phyloP scores from a whole-genome alignment of 257 asterid species.

The Nicotiana noctiflora region DNA sequence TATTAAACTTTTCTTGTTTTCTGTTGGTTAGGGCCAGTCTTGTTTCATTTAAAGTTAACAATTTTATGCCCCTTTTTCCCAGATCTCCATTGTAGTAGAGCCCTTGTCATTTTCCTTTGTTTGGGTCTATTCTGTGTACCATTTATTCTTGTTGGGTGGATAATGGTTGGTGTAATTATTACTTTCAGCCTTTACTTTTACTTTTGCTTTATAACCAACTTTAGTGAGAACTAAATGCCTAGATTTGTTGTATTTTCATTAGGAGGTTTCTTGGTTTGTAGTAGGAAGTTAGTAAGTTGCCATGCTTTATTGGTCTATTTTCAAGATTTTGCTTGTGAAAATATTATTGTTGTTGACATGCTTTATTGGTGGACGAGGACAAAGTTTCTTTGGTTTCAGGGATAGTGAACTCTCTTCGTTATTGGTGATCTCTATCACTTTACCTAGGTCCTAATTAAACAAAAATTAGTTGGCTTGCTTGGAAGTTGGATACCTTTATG shows the following conservation, averaged over 20 bases:
- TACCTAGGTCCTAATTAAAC: not conserved
- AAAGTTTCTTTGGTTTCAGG: not conserved
- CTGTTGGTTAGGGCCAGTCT: conserved; percentile 11
- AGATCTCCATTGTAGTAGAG: conserved; percentile 10
- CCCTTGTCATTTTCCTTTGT: conserved; percentile 11
- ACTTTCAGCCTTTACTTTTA: conserved; percentile 27
- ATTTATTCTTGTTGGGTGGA: conserved; percentile 23
- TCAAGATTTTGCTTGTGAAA: too few species aligned
- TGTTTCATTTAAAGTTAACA: conserved; percentile 12
- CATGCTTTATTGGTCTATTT: not conserved
- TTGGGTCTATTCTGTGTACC: not conserved
- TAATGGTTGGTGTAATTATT: conserved; percentile 30
- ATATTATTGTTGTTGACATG: not conserved
- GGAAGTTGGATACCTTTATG: conserved; percentile 18
- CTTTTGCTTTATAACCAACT: conserved; percentile 26
- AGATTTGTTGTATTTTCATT: not conserved
- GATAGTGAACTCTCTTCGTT: not conserved
- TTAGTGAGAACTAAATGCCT: conserved; percentile 12
- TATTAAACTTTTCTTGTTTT: not conserved
- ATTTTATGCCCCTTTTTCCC: conserved; percentile 3
- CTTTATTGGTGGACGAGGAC: not conserved
- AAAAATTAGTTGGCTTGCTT: conserved; percentile 7
- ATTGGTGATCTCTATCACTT: conserved; percentile 1
- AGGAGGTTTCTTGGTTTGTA: not conserved
- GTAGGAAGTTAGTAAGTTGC: not conserved